These are phyloP conservation scores for Tulasnella sp. DNA, from an alignment of 768 basidiomycete species.

Conservation along the genomic window DNA sequence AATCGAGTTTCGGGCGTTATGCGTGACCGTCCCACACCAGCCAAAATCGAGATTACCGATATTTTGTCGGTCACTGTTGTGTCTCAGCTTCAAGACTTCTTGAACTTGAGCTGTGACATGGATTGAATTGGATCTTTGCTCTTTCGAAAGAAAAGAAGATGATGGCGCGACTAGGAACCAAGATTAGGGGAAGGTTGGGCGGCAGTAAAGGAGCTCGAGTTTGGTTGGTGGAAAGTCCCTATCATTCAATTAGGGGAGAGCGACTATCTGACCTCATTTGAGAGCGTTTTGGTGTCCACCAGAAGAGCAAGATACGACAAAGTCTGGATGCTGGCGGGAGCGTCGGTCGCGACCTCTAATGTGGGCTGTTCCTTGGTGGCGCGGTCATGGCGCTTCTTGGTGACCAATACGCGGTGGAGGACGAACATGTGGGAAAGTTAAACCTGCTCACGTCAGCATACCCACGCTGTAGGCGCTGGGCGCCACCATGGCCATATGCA, in stretches of 20 bases:
- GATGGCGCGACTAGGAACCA: neutral
- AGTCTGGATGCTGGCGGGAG: neutral
- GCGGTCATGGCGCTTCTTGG: neutral
- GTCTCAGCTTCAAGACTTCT: neutral
- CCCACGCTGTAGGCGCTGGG: neutral
- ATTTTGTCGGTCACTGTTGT: constrained; percentile 5
- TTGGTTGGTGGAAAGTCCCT: neutral
- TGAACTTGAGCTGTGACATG: neutral
- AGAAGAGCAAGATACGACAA: neutral
- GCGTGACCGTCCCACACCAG: neutral
- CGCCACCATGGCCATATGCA: neutral
- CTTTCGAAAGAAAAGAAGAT: neutral
- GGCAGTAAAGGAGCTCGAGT: neutral
- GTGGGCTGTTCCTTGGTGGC: neutral
- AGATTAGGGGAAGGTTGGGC: neutral
- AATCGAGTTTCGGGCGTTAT: neutral
- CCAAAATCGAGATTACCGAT: neutral
- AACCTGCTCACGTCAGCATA: neutral
- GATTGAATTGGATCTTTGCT: neutral
- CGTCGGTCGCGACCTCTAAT: neutral
- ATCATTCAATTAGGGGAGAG: neutral
- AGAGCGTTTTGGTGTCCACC: neutral
- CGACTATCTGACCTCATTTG: neutral
- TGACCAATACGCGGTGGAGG: neutral
- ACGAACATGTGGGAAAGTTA: neutral